These are phyloP conservation scores for Microsporum canis DNA, from an alignment of 2,329 filamentous ascomycete genomes.

Conservation along the genomic window DNA sequence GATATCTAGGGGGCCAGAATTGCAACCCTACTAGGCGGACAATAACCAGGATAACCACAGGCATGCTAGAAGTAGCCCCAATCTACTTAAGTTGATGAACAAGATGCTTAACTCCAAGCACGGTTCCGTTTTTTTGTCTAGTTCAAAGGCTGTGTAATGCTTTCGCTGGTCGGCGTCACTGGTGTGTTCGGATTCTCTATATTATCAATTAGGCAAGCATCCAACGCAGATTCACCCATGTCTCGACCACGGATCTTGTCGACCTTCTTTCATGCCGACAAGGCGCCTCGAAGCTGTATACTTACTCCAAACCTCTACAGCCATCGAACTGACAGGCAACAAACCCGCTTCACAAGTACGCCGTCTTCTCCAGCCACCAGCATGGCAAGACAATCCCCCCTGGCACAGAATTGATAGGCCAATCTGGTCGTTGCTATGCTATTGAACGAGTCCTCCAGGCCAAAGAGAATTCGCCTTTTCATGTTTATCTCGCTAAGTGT, in stretches of 20 bases:
- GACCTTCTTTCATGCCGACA: neutral
- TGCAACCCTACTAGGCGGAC: too few species aligned
- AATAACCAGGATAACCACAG: too few species aligned
- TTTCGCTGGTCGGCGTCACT: too few species aligned
- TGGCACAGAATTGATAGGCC: neutral
- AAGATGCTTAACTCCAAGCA: too few species aligned
- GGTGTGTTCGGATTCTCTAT: too few species aligned
- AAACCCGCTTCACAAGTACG: neutral
- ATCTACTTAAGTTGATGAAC: too few species aligned
- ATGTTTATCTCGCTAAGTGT: neutral
- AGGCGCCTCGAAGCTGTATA: neutral
- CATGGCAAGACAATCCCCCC: neutral
- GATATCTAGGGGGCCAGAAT: too few species aligned
- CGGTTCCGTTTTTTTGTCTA: too few species aligned
- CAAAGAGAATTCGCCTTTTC: neutral
- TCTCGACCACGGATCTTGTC: neutral
- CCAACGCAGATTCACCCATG: neutral
- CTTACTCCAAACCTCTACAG: neutral
- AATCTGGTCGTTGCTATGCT: neutral
- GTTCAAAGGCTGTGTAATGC: too few species aligned
- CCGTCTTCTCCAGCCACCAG: neutral
- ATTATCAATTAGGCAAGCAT: neutral
- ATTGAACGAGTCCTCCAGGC: neutral
- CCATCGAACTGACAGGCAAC: neutral
- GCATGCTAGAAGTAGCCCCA: too few species aligned